phyloP scores from a whole-genome alignment of 345 rosid species.

The Passiflora organensis region DNA sequence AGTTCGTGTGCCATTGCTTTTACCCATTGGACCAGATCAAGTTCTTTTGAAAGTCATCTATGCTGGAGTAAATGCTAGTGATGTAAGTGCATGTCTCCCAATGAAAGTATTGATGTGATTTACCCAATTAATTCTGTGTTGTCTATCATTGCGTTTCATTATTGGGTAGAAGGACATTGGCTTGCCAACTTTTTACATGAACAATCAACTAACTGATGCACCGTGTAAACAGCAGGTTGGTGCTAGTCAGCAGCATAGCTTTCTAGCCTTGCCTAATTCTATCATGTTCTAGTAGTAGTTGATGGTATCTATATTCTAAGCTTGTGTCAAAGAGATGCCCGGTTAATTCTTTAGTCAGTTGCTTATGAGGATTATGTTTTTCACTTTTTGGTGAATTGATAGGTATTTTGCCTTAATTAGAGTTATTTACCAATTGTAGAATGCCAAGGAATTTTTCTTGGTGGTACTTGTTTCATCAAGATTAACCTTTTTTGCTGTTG shows the following conservation, averaged over 20 bases:
- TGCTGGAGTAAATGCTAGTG: constrained; percentile 99
- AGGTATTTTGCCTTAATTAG: neutral
- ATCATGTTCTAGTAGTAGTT: neutral
- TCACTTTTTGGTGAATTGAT: neutral
- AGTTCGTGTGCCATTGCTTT: constrained; percentile 40
- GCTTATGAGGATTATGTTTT: too few relatives aligned
- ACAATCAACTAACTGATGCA: neutral
- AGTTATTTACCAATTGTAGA: neutral
- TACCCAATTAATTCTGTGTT: neutral
- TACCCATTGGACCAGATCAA: constrained; percentile 67
- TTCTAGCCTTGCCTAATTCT: neutral
- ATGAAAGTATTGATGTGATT: constrained; percentile 7
- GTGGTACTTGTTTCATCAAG: neutral
- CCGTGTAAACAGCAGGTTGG: neutral
- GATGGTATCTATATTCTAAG: neutral
- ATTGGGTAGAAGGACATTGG: neutral
- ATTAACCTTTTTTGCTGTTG: neutral
- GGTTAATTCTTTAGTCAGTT: too few relatives aligned
- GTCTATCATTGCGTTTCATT: neutral
- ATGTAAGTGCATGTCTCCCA: constrained; percentile 60
- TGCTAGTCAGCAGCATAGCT: neutral
- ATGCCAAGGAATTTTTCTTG: neutral
- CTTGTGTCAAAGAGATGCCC: too few relatives aligned
- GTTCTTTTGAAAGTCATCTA: constrained; percentile 79
- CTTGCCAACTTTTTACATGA: too few relatives aligned